Base-by-base conservation (phyloP, 2,329 filamentous ascomycete genomes). In the Aureobasidium sp. region DNA sequence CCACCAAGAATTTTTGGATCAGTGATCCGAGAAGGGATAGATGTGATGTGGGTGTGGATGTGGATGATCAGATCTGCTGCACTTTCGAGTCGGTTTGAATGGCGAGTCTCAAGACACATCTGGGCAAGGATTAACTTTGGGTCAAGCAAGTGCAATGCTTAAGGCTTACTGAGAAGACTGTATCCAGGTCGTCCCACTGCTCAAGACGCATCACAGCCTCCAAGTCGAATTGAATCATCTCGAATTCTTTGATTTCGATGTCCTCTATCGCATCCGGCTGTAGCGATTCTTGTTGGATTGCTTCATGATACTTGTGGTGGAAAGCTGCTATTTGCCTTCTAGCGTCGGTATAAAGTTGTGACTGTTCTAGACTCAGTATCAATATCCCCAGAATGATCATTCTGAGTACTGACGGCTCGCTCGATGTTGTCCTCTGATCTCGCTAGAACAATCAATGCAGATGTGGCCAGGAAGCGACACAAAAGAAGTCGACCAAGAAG, bases 191-290 rank as follows among this genome's bases (percentile, higher is more conserved):
- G 47, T 88, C 82, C 87, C 87, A 94, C 23, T 82, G 79, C 63
- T 85, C 82, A 5, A 94, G 77, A 36, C 79, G 80, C 42, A 89
- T 76, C 0, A 87, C 84, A 2, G 85, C 87, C 75, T 96, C 91
- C 64, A 96, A 89, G 66, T 94, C 88, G 66, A 92, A 89, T 0
- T 88, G 84, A 8, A 90, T 77, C 20, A 96, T 74, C 2, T 85
- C 82, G 6, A 86, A 80, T 39, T 88, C 76, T 68, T 91, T 92
- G 1, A 76, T 73, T 7, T 78, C 68, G 17, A 90, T 76, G 68
- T 75, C 66, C 17, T 76, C 74, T 1, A 77, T 74, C 1, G 75
- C 73, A 13, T 78, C 75, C 23, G 80, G 76, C 0, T 61, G 37
- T 0, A 53, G 20, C 12, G 15, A 3, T 0, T 71, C 65, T 2